Evolutionary conservation across 208 protist species (phyloP), one percentile per base, ranked within the genome.

Genomic region (Acanthamoeba sp.): DNA sequence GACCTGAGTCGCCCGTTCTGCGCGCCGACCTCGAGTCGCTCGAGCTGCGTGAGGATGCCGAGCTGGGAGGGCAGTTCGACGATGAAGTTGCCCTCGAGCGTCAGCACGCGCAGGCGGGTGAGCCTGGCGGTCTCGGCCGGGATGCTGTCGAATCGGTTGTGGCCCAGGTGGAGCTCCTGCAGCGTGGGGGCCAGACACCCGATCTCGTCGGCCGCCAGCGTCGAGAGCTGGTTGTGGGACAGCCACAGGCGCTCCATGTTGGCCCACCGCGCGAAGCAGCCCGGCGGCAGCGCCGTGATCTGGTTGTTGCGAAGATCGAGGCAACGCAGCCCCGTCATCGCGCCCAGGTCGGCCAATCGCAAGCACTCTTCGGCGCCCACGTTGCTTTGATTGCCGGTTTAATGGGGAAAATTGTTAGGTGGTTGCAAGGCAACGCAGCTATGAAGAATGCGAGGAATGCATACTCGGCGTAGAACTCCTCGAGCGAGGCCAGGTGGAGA

Each of bases 121-220:
- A 88, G 52, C 48, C 38, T 52, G 32, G 80, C 80, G 29, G 59
- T 50, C 80, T 88, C 80, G 34, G 80, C 80, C 29, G 80, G n/a
- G 29, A 88, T 20, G 34, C 20, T 9, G 16, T 50, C 80, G 27
- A 88, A 10, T 1, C 2, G 27, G 80, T 88, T 88, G 80, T 88
- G 42, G 29, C 20, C 32, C 24, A 88, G 80, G 18, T 57, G 32
- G 24, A 88, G 52, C 52, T 88, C 80, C 80, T 88, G 5, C 32
- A 78, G 80, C 45, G 52, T 64, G 34, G 80, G 27, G 22, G 48
- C 80, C 29, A 88, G 29, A 14, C n/a, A 27, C 24, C 24, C 32
- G 80, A 88, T 50, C 18, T 20, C 48, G 7, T 88, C 80, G 27
- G 80, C 27, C 22, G 32, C 29, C 42, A 88, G 16, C 18, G 42